Conservation (phyloP, 2,329 filamentous ascomycete species). For the Aspergillus sclerotialis region DNA sequence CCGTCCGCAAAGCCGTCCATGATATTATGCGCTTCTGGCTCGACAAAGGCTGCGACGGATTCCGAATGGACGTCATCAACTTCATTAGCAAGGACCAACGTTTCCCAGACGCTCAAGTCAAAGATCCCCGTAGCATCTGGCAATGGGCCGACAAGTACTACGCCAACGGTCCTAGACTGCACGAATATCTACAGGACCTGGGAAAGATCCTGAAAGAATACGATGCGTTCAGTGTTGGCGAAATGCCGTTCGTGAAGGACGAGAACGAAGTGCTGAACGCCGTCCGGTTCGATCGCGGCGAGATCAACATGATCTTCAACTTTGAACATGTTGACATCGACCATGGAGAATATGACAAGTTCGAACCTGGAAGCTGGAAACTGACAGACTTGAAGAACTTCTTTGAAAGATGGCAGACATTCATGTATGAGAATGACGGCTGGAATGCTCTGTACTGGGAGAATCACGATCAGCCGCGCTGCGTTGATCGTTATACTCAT, state of each 20-base stretch:
- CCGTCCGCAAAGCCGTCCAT: constrained; percentile 63
- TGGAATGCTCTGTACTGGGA: constrained; percentile 62
- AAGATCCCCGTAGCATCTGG: constrained; percentile 18
- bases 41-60: constrained; percentile 63
- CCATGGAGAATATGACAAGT: constrained; percentile 45
- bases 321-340: constrained; percentile 63
- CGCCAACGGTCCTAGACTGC: constrained; percentile 52
- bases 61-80: constrained; percentile 70
- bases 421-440: constrained; percentile 52
- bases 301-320: constrained; percentile 67
- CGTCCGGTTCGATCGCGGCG: constrained; percentile 50
- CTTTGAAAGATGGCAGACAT: constrained; percentile 52
- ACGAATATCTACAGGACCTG: constrained; percentile 51
- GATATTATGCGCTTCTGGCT: constrained; percentile 74
- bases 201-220: constrained; percentile 49
- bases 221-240: constrained; percentile 53
- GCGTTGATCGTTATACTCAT: constrained; percentile 50
- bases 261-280: constrained; percentile 45
- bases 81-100: constrained; percentile 59
- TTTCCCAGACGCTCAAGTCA: constrained; percentile 42
- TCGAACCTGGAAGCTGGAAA: constrained; percentile 40
- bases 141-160: constrained; percentile 38
- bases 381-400: constrained; percentile 48
- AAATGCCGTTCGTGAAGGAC: constrained; percentile 50
- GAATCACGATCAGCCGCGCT: constrained; percentile 59